phyloP scores from a whole-genome alignment of 2,329 filamentous ascomycete species.

The Westerdykella aurantiaca region DNA sequence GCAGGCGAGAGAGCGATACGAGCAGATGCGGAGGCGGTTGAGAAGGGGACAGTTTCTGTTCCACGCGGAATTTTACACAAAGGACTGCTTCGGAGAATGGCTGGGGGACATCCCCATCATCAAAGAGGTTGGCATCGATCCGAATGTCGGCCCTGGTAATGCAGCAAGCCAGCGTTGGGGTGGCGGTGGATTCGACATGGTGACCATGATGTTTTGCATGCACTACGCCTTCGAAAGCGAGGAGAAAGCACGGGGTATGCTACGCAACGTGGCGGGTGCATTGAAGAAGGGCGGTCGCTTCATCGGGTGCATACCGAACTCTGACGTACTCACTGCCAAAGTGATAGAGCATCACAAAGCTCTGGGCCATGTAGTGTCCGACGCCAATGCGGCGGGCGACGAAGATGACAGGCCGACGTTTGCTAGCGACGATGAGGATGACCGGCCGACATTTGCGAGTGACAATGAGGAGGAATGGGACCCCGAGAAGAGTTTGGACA shows the following conservation, averaged over 20 bases:
- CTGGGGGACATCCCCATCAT: conserved; percentile 78
- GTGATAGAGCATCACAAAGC: conserved; percentile 71
- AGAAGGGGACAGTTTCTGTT: conserved; percentile 57
- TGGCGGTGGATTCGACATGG: conserved; percentile 82
- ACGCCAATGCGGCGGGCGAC: conserved; percentile 28
- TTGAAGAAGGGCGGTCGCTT: conserved; percentile 93
- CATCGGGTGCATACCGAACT: conserved; percentile 95
- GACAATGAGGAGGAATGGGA: conserved; percentile 42
- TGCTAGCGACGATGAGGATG: conserved; percentile 22
- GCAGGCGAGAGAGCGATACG: conserved; percentile 81
- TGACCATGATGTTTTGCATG: conserved; percentile 99
- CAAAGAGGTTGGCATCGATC: conserved; percentile 79
- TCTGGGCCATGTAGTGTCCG: conserved; percentile 26
- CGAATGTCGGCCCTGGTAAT: conserved; percentile 56
- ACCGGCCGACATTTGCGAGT: conserved; percentile 32
- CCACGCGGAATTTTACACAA: conserved; percentile 79
- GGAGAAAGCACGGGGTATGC: conserved; percentile 82
- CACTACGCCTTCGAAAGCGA: conserved; percentile 97
- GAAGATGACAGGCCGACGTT: conserved; percentile 2
- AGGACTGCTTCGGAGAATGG: conserved; percentile 86
- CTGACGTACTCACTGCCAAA: conserved; percentile 74
- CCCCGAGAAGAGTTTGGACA: conserved; percentile 41
- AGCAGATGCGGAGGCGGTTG: conserved; percentile 59
- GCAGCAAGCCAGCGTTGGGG: conserved; percentile 59
- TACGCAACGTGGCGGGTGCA: conserved; percentile 82